Base-by-base conservation (phyloP, 1,284 basidiomycete genomes). In the Ceratorhiza oryzae-sativae region DNA sequence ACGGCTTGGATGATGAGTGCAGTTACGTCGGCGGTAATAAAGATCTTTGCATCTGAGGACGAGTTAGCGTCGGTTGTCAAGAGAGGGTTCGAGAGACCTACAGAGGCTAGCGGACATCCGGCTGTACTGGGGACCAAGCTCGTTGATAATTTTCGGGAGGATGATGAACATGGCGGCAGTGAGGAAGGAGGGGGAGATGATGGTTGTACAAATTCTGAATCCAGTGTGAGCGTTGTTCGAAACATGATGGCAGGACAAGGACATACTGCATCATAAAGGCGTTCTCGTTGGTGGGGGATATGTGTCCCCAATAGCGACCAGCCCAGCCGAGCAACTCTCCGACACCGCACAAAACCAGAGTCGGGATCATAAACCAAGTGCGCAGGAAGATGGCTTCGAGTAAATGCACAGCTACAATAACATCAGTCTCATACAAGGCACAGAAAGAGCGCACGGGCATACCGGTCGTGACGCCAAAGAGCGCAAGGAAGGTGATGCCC, bases 331-430 rank as follows among this genome's bases (percentile, higher is more conserved):
- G 74, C 15, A 86, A 75, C 77, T 90, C 88, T 2, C 84, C 77
- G 1, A 82, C n/a, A 9, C 85, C 86, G 36, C 84, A 84, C 0
- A 86, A 76, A 18, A 84, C 79, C 8, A 84, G 81, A 0, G 88
- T 88, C 0, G 84, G 84, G 46, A 88, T 76, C 9, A 87, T 77
- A 79, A 83, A 86, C 84, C 86, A 88, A 59, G 83, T 79, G 15
- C 83, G 81, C 60, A 76, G 82, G 23, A 75, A 76, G 5, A 83
- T 68, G 0, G 84, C 83, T 76, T 88, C 84, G 4, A 75, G 77
- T 12, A 83, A 42, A 75, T 89, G 88, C 0, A 81, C 42, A 1
- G 80, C 81, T 82, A 75, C 73, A 23, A 45, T 23, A 4, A 13
- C 30, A 15, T 41, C 13, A 34, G 15, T 58, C 36, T n/a, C 41